Conservation (phyloP, 768 basidiomycete species). For the Pleurotus cornucopiae region DNA sequence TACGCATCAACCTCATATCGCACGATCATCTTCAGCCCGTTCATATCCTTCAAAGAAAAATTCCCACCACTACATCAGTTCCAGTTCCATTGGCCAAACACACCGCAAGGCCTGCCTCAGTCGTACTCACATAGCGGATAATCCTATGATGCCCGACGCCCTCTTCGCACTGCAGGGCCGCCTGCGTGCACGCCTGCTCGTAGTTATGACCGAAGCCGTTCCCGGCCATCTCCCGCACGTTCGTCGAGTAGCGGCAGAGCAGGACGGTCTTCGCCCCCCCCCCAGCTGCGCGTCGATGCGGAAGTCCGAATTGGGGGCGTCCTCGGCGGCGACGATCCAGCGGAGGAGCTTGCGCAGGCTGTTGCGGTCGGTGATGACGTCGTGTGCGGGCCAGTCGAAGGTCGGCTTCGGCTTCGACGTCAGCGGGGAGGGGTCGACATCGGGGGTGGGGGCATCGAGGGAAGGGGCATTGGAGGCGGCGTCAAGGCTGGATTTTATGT, state of each 20-base stretch:
- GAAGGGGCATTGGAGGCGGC: too few relatives aligned
- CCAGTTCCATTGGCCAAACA: too few relatives aligned
- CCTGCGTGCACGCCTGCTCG: slow-evolving; percentile 49
- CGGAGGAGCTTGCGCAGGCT: slow-evolving; percentile 57
- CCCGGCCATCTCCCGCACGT: slow-evolving; percentile 31
- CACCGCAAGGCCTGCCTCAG: too few relatives aligned
- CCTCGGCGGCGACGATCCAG: slow-evolving; percentile 35
- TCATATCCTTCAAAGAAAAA: slow-evolving; percentile 40
- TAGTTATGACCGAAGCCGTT: slow-evolving; percentile 55
- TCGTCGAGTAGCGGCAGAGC: slow-evolving; percentile 54
- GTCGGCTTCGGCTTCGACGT: slow-evolving; percentile 2
- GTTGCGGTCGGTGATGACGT: slow-evolving; percentile 63
- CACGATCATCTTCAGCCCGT: slow-evolving; percentile 53
- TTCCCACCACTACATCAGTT: too few relatives aligned
- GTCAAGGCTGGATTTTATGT: slow-evolving; percentile 22
- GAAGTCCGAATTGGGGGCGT: slow-evolving; percentile 41
- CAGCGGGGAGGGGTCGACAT: slow-evolving; percentile 19
- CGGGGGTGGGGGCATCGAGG: slow-evolving; percentile 7
- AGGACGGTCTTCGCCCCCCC: slow-evolving; percentile 55
- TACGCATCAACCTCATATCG: slow-evolving; percentile 56
- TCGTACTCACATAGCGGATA: slow-evolving; percentile 49
- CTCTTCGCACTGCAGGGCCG: slow-evolving; percentile 43
- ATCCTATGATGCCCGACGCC: slow-evolving; percentile 60
- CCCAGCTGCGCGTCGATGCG: slow-evolving; percentile 67
- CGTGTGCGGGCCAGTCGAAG: slow-evolving; percentile 40